Evolutionary conservation across 2,329 filamentous ascomycete genomes (phyloP).

Genomic region (Monosporascus cannonballus): DNA sequence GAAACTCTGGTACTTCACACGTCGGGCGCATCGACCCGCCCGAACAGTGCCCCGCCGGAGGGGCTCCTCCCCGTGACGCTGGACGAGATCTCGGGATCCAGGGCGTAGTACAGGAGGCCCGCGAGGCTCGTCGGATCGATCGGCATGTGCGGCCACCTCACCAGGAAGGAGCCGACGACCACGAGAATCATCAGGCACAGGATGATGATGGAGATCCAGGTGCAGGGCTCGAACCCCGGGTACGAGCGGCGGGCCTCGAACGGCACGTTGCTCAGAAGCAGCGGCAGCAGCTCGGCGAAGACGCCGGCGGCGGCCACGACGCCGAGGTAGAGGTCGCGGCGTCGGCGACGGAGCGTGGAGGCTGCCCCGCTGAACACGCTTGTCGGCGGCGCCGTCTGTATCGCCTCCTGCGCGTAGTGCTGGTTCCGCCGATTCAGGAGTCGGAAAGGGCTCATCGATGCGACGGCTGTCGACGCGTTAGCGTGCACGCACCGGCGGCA

Average conservation of each 20-base stretch:
- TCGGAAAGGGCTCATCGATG: slow-evolving; percentile 38
- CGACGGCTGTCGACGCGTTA: slow-evolving; percentile 30
- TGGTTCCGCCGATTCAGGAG: slow-evolving; percentile 31
- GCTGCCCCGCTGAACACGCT: slow-evolving; percentile 41
- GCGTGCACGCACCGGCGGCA: not conserved
- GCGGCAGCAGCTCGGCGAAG: slow-evolving; percentile 43
- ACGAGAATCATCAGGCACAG: slow-evolving; percentile 37
- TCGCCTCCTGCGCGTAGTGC: slow-evolving; percentile 30
- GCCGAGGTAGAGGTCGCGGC: slow-evolving; percentile 32
- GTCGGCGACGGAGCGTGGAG: slow-evolving; percentile 25
- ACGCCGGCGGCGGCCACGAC: slow-evolving; percentile 36
- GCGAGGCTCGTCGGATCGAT: slow-evolving; percentile 41
- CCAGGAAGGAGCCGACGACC: slow-evolving; percentile 33
- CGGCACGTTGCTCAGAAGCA: slow-evolving; percentile 42
- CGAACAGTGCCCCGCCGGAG: slow-evolving; percentile 4
- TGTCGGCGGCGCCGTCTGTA: slow-evolving; percentile 32
- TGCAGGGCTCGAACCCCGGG: slow-evolving; percentile 33
- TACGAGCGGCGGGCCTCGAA: slow-evolving; percentile 36
- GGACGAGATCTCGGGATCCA: not conserved
- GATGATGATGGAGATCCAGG: slow-evolving; percentile 31
- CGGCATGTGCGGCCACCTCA: slow-evolving; percentile 38
- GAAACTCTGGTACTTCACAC: too few species aligned
- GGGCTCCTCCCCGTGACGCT: slow-evolving; percentile 8
- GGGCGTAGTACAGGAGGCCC: slow-evolving; percentile 38
- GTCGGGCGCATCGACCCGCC: not conserved